Evolutionary conservation across 2,329 filamentous ascomycete genomes (phyloP), one percentile per base, ranked within the genome.

Genomic region (Colletotrichum caudatum): DNA sequence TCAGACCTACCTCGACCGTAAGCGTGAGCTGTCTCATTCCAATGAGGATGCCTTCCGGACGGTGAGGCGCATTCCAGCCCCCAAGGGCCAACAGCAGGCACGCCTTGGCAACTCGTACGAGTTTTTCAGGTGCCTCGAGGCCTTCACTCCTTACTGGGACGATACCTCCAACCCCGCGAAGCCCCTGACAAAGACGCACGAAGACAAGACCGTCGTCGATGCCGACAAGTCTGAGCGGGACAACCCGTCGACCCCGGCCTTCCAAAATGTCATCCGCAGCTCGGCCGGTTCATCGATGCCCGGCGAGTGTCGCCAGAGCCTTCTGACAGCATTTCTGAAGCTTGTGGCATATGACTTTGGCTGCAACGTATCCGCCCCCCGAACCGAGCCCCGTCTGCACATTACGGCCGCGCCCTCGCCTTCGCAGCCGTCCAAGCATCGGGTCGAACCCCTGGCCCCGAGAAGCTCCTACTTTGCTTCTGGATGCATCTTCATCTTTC

Each of bases 281-380:
- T 82, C 82, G 14, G 76, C 83, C 2, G 89, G 90, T 12, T 78
- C 81, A n/a, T 81, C 85, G 58, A 90, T 91, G 84, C 89, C 89
- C 0, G 77, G 85, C 8, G 88, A 91, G 61, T 86, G 84, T 75
- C 87, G 90, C 39, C 85, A 89, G 66, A 84, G 84, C 65, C 81
- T 91, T n/a, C 74, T 90, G 16, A 84, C 85, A 3, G 85, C 89
- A 46, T 91, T 91, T 67, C 78, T 91, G 67, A 91, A 91, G 78
- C 84, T 92, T 5, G 85, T 92, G 20, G 85, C 89, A 23, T 92
- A 91, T 76, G 89, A 91, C 73, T 92, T 91, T 78, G 88, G 89
- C 62, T 91, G 90, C 78, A 91, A 87, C 74, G 86, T 90, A 60
- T 82, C 84, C 2, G 82, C 86, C 35, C 82, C 89, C 20, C 85